Evolutionary conservation across 352 stramenopile species (phyloP), one percentile per base, ranked within the genome.

Genomic region (Discostella stelligera): DNA sequence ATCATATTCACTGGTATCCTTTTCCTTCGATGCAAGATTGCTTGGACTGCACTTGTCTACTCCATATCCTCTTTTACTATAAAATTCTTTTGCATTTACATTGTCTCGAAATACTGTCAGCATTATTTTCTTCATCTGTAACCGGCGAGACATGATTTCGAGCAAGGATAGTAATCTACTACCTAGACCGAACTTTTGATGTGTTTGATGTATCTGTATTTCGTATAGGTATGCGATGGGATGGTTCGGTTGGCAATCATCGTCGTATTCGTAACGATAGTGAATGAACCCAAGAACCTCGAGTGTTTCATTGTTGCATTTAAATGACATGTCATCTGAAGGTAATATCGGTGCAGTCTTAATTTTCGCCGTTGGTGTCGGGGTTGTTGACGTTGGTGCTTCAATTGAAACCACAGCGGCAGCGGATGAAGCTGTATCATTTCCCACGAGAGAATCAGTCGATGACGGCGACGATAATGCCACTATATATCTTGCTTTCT

Each of bases 91-190:
- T 9, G 95, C 95, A 8, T 71, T 63, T 9, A 74, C 60, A 79
- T 98, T 98, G 5, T 60, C 76, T 80, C 97, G 96, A 71, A 98
- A 98, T 20, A 98, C 95, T 2, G 95, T 98, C 56, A 98, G 86
- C 66, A 98, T 87, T 32, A 98, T 88, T 74, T 96, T 94, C 54
- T 95, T 79, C 91, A 98, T 95, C 20, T 78, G 58, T 64, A 93
- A 85, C 61, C 91, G 84, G 37, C 87, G 77, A 27, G 89, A 94
- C 37, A 98, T 89, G 11, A 95, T 74, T 68, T 96, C 85, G 61
- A 97, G 73, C 21, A 97, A 81, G 54, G 91, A 89, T 94, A 98
- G 97, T n/a, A 98, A 83, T 65, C 93, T 91, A 80, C 94, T 95
- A 53, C 95, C 95, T 0, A 98, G 59, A 0, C 95, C 95, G 9